Base-by-base conservation (phyloP, 768 basidiomycete species). In the Suillus discolor region DNA sequence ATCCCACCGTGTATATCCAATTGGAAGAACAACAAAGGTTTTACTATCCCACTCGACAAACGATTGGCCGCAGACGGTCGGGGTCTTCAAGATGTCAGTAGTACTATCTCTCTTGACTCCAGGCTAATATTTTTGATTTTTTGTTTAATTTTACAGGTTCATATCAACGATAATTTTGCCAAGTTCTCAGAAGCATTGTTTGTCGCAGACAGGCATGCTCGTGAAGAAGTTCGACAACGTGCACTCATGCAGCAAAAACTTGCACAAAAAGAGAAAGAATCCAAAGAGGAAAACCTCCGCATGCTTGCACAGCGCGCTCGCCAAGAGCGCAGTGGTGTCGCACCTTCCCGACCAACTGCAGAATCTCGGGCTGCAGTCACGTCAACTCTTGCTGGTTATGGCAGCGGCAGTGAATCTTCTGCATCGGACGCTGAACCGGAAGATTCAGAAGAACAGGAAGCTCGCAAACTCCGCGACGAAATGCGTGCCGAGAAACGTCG, bases 21-120 rank as follows among this genome's bases (percentile, higher is more conserved):
- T 79, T 99, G 97, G 97, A 99, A 99, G 83, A 99, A 99, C 83
- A 98, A 99, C 88, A 99, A 99, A 80, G 97, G 97, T 85, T 99
- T 96, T 77, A 99, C 97, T 2, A 98, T 99, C 72, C 97, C 97
- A 44, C 84, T 99, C 41, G 97, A 99, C 75, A 99, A 99, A 81
- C 93, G 97, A 68, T 82, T 99, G 62, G 97, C 97, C 45, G 97
- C 97, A 4, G 97, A 99, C 77, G 97, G 97, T n/a, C 87, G 97
- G 70, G 97, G 97, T 65, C 84, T 99, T 41, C 97, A 99, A 78
- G 97, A 99, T 76, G 97, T 97, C 68, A 76, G 93, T 83, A 41
- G 65, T 41, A 65, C 54, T 20, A 20, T 18, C 68, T 5, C 16
- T 11, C 42, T 47, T 62, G 7, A 47, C 36, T 18, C 23, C 38